A percentile compares a stretch with the other conserved stretches of the same genome.
Conservation (phyloP, 139 green algal genomes). For the Spirogloea muscicola region DNA sequence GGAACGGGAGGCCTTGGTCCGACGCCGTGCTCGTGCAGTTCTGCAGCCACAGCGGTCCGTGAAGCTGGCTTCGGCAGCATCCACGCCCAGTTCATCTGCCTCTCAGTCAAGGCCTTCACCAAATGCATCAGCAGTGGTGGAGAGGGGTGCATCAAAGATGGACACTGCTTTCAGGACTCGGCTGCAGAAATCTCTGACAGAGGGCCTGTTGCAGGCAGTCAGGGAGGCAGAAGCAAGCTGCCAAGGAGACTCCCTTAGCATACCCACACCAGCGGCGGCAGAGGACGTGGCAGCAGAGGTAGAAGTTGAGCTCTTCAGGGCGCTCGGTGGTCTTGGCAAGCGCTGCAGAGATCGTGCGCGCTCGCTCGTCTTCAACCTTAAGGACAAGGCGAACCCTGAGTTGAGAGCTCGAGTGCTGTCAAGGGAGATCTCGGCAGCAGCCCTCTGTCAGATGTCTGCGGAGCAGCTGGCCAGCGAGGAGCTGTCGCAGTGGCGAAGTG, state of each 20-base stretch:
- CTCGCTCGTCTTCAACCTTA: conserved; percentile 39
- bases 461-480: conserved; percentile 31
- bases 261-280: background rate
- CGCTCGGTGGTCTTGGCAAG: conserved; percentile 12
- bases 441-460: conserved; percentile 16
- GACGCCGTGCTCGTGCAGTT: background rate
- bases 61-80: background rate
- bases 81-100: background rate
- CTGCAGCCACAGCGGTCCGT: background rate
- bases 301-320: conserved; percentile 3
- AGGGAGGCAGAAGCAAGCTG: background rate
- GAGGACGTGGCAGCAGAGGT: background rate
- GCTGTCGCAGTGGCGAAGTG: conserved; percentile 18
- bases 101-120: background rate
- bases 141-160: background rate
- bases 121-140: background rate
- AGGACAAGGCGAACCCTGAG: conserved; percentile 31
- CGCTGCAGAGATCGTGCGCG: conserved; percentile 18
- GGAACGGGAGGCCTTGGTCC: conserved; percentile 7
- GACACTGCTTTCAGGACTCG: background rate
- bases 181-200: background rate
- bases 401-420: conserved; percentile 14
- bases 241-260: no score
- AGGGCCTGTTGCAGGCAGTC: background rate
- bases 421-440: conserved; percentile 13